Conservation (phyloP, 352 stramenopile species). For the Globisporangium recalcitrans region DNA sequence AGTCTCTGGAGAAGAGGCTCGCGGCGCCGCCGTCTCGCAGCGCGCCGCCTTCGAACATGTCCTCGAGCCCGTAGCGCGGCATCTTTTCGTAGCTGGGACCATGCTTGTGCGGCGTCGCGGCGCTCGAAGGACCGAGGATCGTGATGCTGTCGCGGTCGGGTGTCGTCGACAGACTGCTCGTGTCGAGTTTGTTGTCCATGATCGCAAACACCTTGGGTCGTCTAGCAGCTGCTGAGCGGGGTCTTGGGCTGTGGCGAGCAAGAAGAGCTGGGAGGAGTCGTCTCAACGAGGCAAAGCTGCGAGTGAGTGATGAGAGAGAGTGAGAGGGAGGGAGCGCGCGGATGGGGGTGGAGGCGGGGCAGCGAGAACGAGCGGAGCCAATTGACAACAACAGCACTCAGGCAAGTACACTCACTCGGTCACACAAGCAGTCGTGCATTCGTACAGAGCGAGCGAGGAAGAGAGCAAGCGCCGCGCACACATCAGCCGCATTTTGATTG, state of each 20-base stretch:
- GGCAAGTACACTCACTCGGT: neutral
- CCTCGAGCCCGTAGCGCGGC: slow-evolving; percentile 7
- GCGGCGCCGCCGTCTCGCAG: slow-evolving; percentile 17
- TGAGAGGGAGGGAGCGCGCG: neutral
- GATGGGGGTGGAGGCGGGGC: neutral
- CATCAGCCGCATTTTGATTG: neutral
- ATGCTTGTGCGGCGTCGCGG: slow-evolving; percentile 8
- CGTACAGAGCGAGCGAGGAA: neutral
- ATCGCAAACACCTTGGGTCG: neutral
- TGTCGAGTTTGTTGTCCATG: neutral
- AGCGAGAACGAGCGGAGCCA: neutral
- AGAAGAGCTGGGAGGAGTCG: neutral
- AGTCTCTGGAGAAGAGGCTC: slow-evolving; percentile 14
- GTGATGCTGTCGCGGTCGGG: slow-evolving; percentile 19
- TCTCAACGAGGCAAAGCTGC: slow-evolving; percentile 4
- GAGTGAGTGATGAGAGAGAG: neutral
- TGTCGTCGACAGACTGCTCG: slow-evolving; percentile 8
- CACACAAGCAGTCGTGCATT: neutral
- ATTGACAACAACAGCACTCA: neutral
- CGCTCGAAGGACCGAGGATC: slow-evolving; percentile 6
- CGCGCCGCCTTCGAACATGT: slow-evolving; percentile 25
- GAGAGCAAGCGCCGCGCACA: neutral
- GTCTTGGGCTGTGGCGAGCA: too few relatives aligned
- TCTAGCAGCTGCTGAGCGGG: too few relatives aligned
- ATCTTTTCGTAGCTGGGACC: slow-evolving; percentile 8